Base-by-base conservation (phyloP, 2,329 filamentous ascomycete species). In the Aureobasidium lini region DNA sequence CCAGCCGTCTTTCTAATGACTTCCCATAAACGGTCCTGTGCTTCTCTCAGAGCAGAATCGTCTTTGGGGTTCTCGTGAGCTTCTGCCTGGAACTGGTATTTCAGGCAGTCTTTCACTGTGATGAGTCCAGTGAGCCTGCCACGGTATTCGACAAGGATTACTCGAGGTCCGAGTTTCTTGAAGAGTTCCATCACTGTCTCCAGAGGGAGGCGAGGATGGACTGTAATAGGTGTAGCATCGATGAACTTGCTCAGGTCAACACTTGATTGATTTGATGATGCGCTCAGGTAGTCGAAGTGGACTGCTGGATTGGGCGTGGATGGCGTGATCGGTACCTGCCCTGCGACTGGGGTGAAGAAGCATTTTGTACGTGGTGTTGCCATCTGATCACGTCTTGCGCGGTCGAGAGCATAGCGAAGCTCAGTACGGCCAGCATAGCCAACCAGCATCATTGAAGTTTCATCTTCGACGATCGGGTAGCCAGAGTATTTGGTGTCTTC, bases 151-250 rank as follows among this genome's bases (percentile, higher is more conserved):
- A 96, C 87, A 3, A 99, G 80, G 52, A 99, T 93, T 6, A 96
- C 91, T 1, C 94, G 84, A 0, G 93, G 94, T 0, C 94, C 94
- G 71, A 99, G 95, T 76, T 97, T 99, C 72, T 93, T 93, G 79
- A 99, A 99, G 10, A 99, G 80, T 70, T 99, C 94, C 91, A 99
- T 96, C 34, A 95, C 93, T 0, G 94, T 99, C 74, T 99, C 94
- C 0, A 99, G 84, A 0, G 93, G 89, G 0, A 97, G 83, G 1
- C 90, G 85, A 0, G 94, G 94, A 69, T 99, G 94, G 1, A 92
- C 92, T 0, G 91, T 89, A 1, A 99, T 84, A 0, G 94, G 94
- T 0, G 92, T 95, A 8, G 86, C 81, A 70, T 99, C 93, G 56
- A 96, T 86, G 69, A 93, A 97, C 49, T 88, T 85, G 66, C 86